These are phyloP conservation scores for Harrya chromipes DNA, from an alignment of 768 basidiomycete species.

Conservation along the genomic window DNA sequence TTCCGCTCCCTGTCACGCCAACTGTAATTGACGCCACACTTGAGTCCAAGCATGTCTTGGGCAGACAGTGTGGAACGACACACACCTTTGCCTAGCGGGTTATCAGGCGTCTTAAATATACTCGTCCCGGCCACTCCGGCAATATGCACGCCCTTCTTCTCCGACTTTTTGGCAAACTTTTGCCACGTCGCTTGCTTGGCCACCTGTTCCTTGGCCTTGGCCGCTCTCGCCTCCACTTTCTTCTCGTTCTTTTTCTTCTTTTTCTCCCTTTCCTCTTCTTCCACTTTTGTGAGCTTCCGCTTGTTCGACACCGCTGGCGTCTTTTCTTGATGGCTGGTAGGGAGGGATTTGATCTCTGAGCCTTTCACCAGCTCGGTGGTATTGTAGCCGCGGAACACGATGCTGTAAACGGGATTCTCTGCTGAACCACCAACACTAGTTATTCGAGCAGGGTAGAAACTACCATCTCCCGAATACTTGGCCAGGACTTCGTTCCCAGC, in stretches of 20 bases:
- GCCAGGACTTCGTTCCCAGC: constrained; percentile 86
- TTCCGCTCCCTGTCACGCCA: constrained; percentile 88
- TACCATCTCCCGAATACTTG: constrained; percentile 80
- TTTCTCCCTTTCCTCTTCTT: constrained; percentile 83
- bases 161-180: constrained; percentile 92
- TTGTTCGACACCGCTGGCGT: constrained; percentile 49
- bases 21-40: constrained; percentile 43
- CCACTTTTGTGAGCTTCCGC: constrained; percentile 73
- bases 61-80: constrained; percentile 21
- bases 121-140: constrained; percentile 86
- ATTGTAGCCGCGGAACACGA: constrained; percentile 90
- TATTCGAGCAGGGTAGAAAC: constrained; percentile 88
- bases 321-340: constrained; percentile 49
- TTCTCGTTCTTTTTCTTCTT: constrained; percentile 98
- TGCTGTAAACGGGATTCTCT: constrained; percentile 82
- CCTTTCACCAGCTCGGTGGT: constrained; percentile 82
- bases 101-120: constrained; percentile 93
- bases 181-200: constrained; percentile 88
- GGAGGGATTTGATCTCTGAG: constrained; percentile 66
- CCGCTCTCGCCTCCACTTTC: constrained; percentile 78
- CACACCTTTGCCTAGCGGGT: constrained; percentile 81
- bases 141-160: constrained; percentile 90
- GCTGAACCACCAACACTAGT: constrained; percentile 78
- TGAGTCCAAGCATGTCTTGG: constrained; percentile 8
- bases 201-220: constrained; percentile 85